phyloP scores from a whole-genome alignment of 179 eudicot genomes.

The Spinacia oleracea region DNA sequence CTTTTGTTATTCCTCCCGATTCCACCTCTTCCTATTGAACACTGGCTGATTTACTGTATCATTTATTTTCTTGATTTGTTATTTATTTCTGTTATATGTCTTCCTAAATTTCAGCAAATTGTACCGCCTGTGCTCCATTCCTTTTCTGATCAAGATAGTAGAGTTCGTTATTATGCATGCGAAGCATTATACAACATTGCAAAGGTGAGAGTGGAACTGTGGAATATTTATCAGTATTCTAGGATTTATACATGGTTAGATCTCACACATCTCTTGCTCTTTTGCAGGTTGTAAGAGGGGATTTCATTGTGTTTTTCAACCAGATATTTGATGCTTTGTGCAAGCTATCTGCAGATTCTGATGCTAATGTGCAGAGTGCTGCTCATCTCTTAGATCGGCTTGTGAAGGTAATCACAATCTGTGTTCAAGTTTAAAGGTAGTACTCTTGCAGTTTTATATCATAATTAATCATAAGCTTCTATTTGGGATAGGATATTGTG shows the following conservation, averaged over 20 bases:
- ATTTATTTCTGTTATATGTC: slow-evolving; percentile 19
- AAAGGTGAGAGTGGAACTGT: slow-evolving; percentile 55
- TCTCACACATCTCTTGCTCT: slow-evolving; percentile 26
- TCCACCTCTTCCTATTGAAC: neutral
- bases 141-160: slow-evolving; percentile 86
- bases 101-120: slow-evolving; percentile 67
- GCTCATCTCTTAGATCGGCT: slow-evolving; percentile 99
- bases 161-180: slow-evolving; percentile 99
- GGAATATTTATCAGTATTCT: slow-evolving; percentile 7
- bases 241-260: neutral
- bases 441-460: slow-evolving; percentile 8
- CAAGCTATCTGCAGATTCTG: slow-evolving; percentile 96
- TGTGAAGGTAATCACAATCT: slow-evolving; percentile 63
- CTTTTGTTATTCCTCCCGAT: too few relatives aligned
- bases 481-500: slow-evolving; percentile 80
- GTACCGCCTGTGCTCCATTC: slow-evolving; percentile 94
- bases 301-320: slow-evolving; percentile 90
- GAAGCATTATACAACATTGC: slow-evolving; percentile 98
- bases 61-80: neutral
- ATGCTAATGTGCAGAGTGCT: slow-evolving; percentile 98
- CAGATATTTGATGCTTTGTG: slow-evolving; percentile 95
- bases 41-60: neutral
- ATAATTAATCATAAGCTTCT: slow-evolving; percentile 19
- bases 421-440: neutral
- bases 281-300: slow-evolving; percentile 98